A percentile compares a stretch with the other conserved stretches of the same genome.
These are phyloP conservation scores for Candida tetrigidarum DNA, from an alignment of 1,139 yeast genomes.

Conservation along the genomic window DNA sequence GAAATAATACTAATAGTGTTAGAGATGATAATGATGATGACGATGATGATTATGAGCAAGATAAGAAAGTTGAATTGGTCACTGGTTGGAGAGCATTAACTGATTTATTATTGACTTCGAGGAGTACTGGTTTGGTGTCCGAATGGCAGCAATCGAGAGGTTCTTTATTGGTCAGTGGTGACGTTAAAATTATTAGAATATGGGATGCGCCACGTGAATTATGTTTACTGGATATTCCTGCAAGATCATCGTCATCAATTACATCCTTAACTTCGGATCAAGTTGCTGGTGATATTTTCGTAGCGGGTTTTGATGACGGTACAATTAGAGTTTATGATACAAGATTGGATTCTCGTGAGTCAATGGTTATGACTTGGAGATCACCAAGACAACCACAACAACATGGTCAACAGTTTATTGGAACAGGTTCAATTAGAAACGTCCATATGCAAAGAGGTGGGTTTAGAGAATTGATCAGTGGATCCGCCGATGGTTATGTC, in stretches of 20 bases:
- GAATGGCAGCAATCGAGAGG: conserved; percentile 99
- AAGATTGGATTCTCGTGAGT: conserved; percentile 80
- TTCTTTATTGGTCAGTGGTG: conserved; percentile 90
- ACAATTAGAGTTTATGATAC: conserved; percentile 89
- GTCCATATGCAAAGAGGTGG: conserved; percentile 98
- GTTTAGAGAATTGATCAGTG: conserved; percentile 84
- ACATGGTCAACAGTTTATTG: conserved; percentile 10
- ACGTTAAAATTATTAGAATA: conserved; percentile 84
- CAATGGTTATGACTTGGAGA: conserved; percentile 86
- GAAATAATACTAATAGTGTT: not conserved
- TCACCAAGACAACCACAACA: conserved; percentile 24
- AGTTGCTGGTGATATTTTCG: conserved; percentile 89
- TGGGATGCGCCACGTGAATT: conserved; percentile 98
- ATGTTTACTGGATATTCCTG: conserved; percentile 86
- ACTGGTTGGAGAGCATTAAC: conserved; percentile 95
- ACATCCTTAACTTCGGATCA: conserved; percentile 93
- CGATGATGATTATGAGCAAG: conserved; percentile 35
- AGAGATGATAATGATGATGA: conserved; percentile 19
- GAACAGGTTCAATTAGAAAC: conserved; percentile 65
- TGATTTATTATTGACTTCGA: conserved; percentile 78
- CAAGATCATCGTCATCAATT: conserved; percentile 87
- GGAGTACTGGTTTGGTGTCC: conserved; percentile 81
- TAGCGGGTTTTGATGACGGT: conserved; percentile 96
- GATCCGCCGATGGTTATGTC: conserved; percentile 79
- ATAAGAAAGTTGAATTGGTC: conserved; percentile 57